phyloP scores from a whole-genome alignment of 148 eudicot genomes.

The Pharnaceum exiguum region DNA sequence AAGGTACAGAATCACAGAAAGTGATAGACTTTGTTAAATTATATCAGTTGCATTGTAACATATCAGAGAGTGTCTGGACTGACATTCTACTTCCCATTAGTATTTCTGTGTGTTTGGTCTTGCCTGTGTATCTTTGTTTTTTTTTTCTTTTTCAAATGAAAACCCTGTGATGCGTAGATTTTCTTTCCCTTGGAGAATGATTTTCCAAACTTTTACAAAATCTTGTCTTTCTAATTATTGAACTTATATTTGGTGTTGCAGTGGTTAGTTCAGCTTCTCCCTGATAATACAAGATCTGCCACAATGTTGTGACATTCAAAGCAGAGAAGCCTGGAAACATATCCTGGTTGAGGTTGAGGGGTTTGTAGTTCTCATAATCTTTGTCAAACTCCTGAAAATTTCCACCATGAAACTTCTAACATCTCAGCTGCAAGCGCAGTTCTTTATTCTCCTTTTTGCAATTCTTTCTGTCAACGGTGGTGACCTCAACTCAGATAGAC shows the following conservation, averaged over 20 bases:
- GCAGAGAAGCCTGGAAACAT: background rate
- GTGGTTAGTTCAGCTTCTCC: background rate
- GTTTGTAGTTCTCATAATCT: background rate
- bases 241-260: conserved; percentile 9
- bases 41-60: too few species aligned
- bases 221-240: conserved; percentile 3
- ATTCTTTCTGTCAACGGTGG: conserved; percentile 27
- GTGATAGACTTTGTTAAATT: too few species aligned
- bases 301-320: background rate
- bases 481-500: conserved; percentile 63
- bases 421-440: conserved; percentile 10
- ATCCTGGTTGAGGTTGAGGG: background rate
- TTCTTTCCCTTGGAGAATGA: background rate
- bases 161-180: too few species aligned
- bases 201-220: too few species aligned
- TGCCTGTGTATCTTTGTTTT: too few species aligned
- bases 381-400: conserved; percentile 1
- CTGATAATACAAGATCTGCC: background rate
- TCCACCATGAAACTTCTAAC: conserved; percentile 35
- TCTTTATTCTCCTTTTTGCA: conserved; percentile 26
- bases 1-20: too few species aligned
- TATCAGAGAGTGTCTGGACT: too few species aligned
- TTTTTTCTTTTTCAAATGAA: too few species aligned
- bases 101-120: too few species aligned
- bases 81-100: too few species aligned